These are phyloP conservation scores for Ogataea populi-albae DNA, from an alignment of 805 yeast species.

Conservation along the genomic window DNA sequence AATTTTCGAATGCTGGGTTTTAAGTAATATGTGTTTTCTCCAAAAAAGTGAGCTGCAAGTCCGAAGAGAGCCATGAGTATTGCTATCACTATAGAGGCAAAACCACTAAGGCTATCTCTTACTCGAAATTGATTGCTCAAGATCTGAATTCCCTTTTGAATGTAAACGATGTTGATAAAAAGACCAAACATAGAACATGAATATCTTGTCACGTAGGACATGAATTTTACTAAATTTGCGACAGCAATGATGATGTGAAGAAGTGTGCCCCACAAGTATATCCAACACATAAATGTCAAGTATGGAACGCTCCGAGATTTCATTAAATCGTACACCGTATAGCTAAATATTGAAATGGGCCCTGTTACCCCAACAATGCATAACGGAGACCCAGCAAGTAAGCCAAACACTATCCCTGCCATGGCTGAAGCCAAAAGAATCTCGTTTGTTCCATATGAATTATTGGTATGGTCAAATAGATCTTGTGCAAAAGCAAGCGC, in stretches of 20 bases:
- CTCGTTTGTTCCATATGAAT: conserved; percentile 90
- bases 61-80: conserved; percentile 79
- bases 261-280: conserved; percentile 85
- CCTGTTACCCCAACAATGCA: conserved; percentile 98
- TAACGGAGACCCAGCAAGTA: conserved; percentile 84
- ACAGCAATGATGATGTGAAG: conserved; percentile 74
- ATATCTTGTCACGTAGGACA: conserved; percentile 71
- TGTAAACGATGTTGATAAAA: conserved; percentile 82
- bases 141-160: conserved; percentile 88
- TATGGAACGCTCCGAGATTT: conserved; percentile 50
- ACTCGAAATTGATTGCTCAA: conserved; percentile 63
- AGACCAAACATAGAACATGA: conserved; percentile 94
- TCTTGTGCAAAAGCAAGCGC: conserved; percentile 97
- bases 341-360: conserved; percentile 88
- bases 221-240: conserved; percentile 60
- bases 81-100: conserved; percentile 71
- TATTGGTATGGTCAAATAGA: conserved; percentile 88
- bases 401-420: conserved; percentile 86
- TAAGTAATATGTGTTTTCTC: conserved; percentile 60
- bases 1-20: conserved; percentile 60
- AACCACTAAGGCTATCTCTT: conserved; percentile 37
- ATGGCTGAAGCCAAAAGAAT: conserved; percentile 78
- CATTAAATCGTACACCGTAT: conserved; percentile 78
- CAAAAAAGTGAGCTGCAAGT: conserved; percentile 53
- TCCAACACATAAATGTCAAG: conserved; percentile 95